Base-by-base conservation (phyloP, 148 eudicot genomes). In the Beta vulgaris region DNA sequence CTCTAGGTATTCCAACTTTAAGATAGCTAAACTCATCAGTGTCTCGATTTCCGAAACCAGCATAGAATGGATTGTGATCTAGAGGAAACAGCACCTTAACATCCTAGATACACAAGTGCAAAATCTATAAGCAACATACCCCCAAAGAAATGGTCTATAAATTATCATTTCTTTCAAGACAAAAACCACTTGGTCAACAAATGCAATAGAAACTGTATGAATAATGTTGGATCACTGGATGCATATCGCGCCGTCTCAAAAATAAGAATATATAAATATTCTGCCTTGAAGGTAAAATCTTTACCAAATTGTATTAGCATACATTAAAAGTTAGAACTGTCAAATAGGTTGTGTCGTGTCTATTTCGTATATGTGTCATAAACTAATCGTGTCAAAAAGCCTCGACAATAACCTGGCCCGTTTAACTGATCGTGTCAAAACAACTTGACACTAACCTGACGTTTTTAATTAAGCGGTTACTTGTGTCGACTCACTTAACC, bases 11-110 rank as follows among this genome's bases (percentile, higher is more conserved):
- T 68, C 98, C 98, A 73, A 94, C 96, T 77, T 82, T 87, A 58
- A 91, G 87, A 76, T 94, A 94, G 90, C 98, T 94, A 73, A 94
- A 48, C 80, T 91, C 97, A 80, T 94, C 97, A 6, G 98, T 94
- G 86, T 90, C 93, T 87, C 98, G 85, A 80, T 94, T 94, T 79
- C 98, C 98, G 75, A 94, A 94, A 73, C 98, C 98, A 76, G 98
- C 97, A 75, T 94, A 94, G 72, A 94, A 94, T 59, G 98, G 98
- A 67, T 76, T 84, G 64, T 82, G 79, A 85, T 91, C 96, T 40
- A 87, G 39, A 77, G 96, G 96, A 82, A 91, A 94, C 57, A 89
- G 80, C 40, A 90, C 96, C 85, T 82, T 94, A 69, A 94, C 90
- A 77, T 89, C 97, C 98, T 94, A 87, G 43, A 77, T 68, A 74